A percentile compares a stretch with the other conserved stretches of the same genome.
Evolutionary conservation across 1,139 yeast species (phyloP).

Genomic region (Kurtzmaniella quercitrusa): DNA sequence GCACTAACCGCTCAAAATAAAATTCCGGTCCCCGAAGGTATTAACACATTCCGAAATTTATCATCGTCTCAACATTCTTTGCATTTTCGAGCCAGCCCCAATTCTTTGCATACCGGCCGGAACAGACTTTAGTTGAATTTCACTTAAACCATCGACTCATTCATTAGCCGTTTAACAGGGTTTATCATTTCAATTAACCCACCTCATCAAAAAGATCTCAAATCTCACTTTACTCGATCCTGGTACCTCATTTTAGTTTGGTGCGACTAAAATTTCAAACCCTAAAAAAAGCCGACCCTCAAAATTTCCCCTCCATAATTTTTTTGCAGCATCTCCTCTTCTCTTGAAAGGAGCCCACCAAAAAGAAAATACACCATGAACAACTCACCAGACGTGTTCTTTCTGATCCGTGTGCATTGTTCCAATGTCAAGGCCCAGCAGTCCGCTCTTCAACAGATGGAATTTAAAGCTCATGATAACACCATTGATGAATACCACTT

Average conservation of each 20-base stretch:
- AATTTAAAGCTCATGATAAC: slow-evolving; percentile 37
- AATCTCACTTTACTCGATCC: background rate
- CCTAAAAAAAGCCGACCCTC: background rate
- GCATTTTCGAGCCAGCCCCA: too few species aligned
- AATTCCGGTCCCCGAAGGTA: too few species aligned
- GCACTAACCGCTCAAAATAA: too few species aligned
- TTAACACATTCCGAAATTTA: too few species aligned
- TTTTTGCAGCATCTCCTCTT: slow-evolving; percentile 1
- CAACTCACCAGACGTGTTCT: slow-evolving; percentile 36
- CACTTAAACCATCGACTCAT: too few species aligned
- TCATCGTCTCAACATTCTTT: too few species aligned
- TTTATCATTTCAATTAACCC: too few species aligned
- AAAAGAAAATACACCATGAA: slow-evolving; percentile 9
- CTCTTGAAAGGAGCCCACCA: background rate
- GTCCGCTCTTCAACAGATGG: slow-evolving; percentile 34
- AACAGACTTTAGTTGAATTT: too few species aligned
- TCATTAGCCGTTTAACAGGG: too few species aligned
- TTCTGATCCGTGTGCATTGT: slow-evolving; percentile 31
- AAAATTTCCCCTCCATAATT: background rate
- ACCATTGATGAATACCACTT: slow-evolving; percentile 37
- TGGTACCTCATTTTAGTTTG: too few species aligned
- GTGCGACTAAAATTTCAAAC: too few species aligned
- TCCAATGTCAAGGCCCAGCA: slow-evolving; percentile 32
- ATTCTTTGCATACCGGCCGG: too few species aligned
- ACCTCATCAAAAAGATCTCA: background rate